Evolutionary conservation across 495 filamentous ascomycete genomes (phyloP).

Genomic region (Xanthoparmelia taractica): DNA sequence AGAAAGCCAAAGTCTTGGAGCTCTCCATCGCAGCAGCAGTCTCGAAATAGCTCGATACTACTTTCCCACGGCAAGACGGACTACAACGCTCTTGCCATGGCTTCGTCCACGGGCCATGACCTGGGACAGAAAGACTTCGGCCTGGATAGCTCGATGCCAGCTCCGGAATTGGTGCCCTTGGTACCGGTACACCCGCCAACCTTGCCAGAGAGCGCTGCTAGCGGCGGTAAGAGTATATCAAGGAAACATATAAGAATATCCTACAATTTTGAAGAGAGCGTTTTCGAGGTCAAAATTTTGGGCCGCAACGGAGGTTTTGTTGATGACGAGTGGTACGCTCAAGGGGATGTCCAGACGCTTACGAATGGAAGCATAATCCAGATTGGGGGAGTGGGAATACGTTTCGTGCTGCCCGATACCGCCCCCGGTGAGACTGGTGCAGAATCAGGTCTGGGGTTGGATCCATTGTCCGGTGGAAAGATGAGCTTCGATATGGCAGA

Average conservation of each 20-base stretch:
- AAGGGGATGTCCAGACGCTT: constrained; percentile 55
- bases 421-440: constrained; percentile 60
- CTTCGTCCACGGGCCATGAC: constrained; percentile 31
- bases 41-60: constrained; percentile 45
- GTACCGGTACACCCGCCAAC: constrained; percentile 74
- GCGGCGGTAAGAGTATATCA: constrained; percentile 60
- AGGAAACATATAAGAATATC: constrained; percentile 75
- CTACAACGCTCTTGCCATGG: constrained; percentile 40
- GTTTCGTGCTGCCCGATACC: constrained; percentile 67
- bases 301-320: constrained; percentile 83
- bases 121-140: constrained; percentile 18
- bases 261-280: constrained; percentile 64
- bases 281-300: constrained; percentile 73
- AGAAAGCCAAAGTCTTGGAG: constrained; percentile 35
- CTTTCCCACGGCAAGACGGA: constrained; percentile 33
- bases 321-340: constrained; percentile 59
- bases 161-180: constrained; percentile 59
- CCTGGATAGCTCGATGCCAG: constrained; percentile 41
- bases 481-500: constrained; percentile 43
- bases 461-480: constrained; percentile 23
- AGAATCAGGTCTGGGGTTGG: constrained; percentile 31
- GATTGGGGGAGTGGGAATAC: constrained; percentile 68
- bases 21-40: constrained; percentile 35
- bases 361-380: constrained; percentile 67
- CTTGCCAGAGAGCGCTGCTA: constrained; percentile 48